Percentiles rank a stretch among this genome's conserved stretches.
phyloP scores from a whole-genome alignment of 768 basidiomycete species.

The Psilocybe subaeruginosa region DNA sequence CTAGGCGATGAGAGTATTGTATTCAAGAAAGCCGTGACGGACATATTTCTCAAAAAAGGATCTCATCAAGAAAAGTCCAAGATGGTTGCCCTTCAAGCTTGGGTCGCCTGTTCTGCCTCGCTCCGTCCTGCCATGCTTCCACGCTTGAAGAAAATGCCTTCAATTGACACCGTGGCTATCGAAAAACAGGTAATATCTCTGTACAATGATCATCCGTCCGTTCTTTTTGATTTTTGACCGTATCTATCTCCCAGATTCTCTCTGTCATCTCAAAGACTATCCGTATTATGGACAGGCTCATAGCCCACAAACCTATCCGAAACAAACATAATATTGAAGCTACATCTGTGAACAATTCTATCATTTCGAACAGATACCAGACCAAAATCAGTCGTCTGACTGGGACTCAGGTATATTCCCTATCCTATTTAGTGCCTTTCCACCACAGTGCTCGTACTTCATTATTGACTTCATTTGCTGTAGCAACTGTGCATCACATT shows the following conservation, averaged over 20 bases:
- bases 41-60: neutral
- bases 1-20: neutral
- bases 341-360: conserved; percentile 25
- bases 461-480: neutral
- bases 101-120: neutral
- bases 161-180: neutral
- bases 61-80: neutral
- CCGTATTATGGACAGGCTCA: conserved; percentile 39
- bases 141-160: neutral
- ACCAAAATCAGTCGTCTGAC: conserved; percentile 38
- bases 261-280: conserved; percentile 37
- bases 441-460: neutral
- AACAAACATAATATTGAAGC: conserved; percentile 48
- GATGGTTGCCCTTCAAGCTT: neutral
- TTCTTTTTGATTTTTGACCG: too few relatives aligned
- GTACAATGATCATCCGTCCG: too few relatives aligned
- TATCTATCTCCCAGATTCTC: conserved; percentile 29
- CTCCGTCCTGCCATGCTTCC: neutral
- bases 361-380: conserved; percentile 45
- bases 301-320: conserved; percentile 42
- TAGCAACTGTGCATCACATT: neutral
- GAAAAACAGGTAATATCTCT: too few relatives aligned
- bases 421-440: neutral
- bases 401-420: conserved; percentile 28
- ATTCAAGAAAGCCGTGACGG: neutral